Base-by-base conservation (phyloP, 345 rosid genomes). In the Hevea brasiliensis region DNA sequence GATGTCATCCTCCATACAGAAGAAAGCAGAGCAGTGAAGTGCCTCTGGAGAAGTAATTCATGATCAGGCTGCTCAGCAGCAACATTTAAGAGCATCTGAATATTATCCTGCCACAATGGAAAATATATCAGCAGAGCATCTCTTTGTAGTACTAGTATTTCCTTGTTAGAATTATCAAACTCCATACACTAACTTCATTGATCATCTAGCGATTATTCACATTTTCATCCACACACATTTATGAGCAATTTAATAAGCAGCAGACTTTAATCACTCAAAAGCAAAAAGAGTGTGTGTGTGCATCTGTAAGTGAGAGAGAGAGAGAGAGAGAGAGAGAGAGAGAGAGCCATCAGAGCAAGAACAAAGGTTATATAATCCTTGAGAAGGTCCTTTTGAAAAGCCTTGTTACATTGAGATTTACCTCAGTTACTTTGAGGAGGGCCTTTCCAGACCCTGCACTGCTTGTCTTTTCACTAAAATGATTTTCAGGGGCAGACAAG, bases 351-450 rank as follows among this genome's bases (percentile, higher is more conserved):
- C 18, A 14, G 14, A 15, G 20, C 26, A 44, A 40, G 69, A 65
- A 65, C 21, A 26, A 21, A 65, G 27, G 47, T 10, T 60, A 12
- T 24, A 0, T 65, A 44, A 65, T 7, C 20, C 12, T 65, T 20
- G 18, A 26, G 5, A 6, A 15, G 35, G 4, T 32, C 4, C 37
- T 1, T 32, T 32, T 32, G n/a, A n/a, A n/a, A n/a, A n/a, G n/a
- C n/a, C n/a, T n/a, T n/a, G n/a, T n/a, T n/a, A n/a, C 37, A 1
- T 32, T 32, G 37, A 32, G 18, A 56, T 81, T 84, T 89, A 96
- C 99, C 98, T 91, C 98, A 2, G 97, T 96, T 71, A 96, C 97
- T 86, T 87, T 93, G 21, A 96, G 93, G 79, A 90, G 90, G 64
- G 94, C 94, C 85, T 93, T 96, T 80, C 90, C 97, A 40, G 99